phyloP scores from a whole-genome alignment of 345 rosid species.

The Geranium rotundifolium region DNA sequence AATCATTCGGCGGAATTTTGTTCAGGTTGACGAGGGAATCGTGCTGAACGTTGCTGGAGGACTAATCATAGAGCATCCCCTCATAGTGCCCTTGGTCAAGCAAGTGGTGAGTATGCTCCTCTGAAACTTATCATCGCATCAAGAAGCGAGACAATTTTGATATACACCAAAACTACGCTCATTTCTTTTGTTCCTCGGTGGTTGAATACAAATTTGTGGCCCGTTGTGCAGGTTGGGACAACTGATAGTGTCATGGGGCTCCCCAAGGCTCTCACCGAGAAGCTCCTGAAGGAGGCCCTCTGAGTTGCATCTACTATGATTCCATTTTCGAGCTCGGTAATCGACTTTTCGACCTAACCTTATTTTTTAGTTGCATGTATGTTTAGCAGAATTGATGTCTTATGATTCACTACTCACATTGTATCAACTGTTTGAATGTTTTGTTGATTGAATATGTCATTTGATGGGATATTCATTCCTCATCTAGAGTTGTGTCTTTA shows the following conservation, averaged over 20 bases:
- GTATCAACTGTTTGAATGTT: too few relatives aligned
- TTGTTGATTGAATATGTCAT: too few relatives aligned
- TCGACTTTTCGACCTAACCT: too few relatives aligned
- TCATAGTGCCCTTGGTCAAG: constrained; percentile 52
- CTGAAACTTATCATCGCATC: not conserved
- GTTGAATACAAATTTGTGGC: not conserved
- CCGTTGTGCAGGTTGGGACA: constrained; percentile 55
- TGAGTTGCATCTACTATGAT: constrained; percentile 2
- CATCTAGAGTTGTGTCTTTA: too few relatives aligned
- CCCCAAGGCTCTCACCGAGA: constrained; percentile 57
- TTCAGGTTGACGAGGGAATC: constrained; percentile 63
- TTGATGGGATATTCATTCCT: too few relatives aligned
- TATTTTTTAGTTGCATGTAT: too few relatives aligned
- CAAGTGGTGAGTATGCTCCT: constrained; percentile 56
- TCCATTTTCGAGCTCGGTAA: too few relatives aligned
- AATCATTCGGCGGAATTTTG: not conserved
- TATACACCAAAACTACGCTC: not conserved
- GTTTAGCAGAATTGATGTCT: too few relatives aligned
- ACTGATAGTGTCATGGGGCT: constrained; percentile 95
- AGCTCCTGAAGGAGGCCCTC: constrained; percentile 49
- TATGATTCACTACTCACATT: too few relatives aligned
- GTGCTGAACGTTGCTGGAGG: constrained; percentile 79
- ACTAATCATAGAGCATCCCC: constrained; percentile 66
- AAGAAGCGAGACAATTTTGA: not conserved
- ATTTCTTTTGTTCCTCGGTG: not conserved